Evolutionary conservation across 495 filamentous ascomycete species (phyloP).

Genomic region (Penicillium alfredii): DNA sequence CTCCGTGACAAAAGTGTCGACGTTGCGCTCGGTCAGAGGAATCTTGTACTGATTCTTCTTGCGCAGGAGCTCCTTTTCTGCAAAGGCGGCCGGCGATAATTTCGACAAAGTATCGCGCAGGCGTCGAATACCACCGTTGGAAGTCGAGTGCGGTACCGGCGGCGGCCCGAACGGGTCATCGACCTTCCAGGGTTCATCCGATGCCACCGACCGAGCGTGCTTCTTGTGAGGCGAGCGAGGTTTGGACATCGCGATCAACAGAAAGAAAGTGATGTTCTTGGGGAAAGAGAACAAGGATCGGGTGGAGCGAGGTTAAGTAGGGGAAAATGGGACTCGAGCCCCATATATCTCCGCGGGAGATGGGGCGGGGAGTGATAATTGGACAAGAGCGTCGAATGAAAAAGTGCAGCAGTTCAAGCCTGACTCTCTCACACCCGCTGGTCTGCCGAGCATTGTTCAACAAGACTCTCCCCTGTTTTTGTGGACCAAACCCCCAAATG

Average conservation of each 20-base stretch:
- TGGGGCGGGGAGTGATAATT: too few relatives aligned
- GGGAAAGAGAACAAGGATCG: background rate
- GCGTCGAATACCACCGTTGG: conserved; percentile 30
- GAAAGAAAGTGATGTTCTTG: background rate
- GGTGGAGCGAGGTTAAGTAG: conserved; percentile 4
- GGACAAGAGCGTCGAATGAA: too few relatives aligned
- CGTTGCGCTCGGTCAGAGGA: conserved; percentile 40
- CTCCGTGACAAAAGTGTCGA: conserved; percentile 39
- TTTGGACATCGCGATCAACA: conserved; percentile 23
- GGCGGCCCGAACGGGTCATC: conserved; percentile 39
- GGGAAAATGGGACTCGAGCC: background rate
- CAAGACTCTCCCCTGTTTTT: too few relatives aligned
- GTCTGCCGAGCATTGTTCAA: too few relatives aligned
- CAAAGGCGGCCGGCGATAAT: conserved; percentile 29
- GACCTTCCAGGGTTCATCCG: conserved; percentile 31
- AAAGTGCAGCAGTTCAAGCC: too few relatives aligned
- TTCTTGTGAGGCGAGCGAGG: conserved; percentile 22
- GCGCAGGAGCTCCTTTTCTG: conserved; percentile 37
- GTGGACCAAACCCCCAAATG: too few relatives aligned
- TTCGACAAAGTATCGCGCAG: conserved; percentile 37
- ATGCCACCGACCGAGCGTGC: conserved; percentile 20
- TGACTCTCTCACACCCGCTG: too few relatives aligned
- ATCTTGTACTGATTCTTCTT: conserved; percentile 38
- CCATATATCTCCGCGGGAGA: too few relatives aligned
- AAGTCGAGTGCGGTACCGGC: conserved; percentile 23